Evolutionary conservation across 139 green algal species (phyloP).

Genomic region (Yamagishiella unicocca): DNA sequence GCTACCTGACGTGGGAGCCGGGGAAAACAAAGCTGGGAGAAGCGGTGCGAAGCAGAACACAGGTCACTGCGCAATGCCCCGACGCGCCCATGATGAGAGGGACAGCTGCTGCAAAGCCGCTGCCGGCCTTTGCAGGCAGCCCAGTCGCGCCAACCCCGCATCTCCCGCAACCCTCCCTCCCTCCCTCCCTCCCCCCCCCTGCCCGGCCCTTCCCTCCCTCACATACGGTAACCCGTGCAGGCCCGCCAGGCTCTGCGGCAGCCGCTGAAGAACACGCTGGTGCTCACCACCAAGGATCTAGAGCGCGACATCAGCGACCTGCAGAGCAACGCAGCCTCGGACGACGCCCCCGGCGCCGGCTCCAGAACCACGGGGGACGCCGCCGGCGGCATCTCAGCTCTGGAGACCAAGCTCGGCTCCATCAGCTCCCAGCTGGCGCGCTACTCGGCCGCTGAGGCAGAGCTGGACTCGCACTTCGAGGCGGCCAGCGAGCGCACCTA

Average conservation of each 20-base stretch:
- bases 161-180: background rate
- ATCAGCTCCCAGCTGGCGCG: background rate
- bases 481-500: conserved; percentile 41
- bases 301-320: conserved; percentile 49
- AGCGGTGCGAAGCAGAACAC: no score
- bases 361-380: background rate
- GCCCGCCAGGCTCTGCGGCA: conserved; percentile 36
- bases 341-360: background rate
- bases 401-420: conserved; percentile 26
- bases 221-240: conserved; percentile 31
- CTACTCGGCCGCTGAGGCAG: conserved; percentile 30
- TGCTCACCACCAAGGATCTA: conserved; percentile 57
- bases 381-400: background rate
- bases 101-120: no score
- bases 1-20: no score
- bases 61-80: no score
- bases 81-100: no score
- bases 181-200: background rate
- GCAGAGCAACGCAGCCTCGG: background rate
- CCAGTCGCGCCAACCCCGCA: no score
- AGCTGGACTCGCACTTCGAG: conserved; percentile 19
- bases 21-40: no score
- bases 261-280: conserved; percentile 45
- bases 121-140: no score
- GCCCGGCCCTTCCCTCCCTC: background rate